phyloP scores from a whole-genome alignment of 208 protist genomes.

The Paratrypanosoma confusum region DNA sequence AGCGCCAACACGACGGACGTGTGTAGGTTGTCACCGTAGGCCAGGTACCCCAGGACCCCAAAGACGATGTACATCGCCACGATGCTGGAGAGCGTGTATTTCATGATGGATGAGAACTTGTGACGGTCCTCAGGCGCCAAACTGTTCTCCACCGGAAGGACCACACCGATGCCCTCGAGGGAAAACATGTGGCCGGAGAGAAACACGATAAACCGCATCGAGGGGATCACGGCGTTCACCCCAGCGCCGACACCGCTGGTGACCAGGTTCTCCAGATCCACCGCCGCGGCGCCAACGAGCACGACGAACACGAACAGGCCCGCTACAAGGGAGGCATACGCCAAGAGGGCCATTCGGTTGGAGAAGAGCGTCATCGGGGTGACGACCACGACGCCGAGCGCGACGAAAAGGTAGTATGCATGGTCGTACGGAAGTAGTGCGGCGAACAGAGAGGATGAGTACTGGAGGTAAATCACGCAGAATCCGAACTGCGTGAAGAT shows the following conservation, averaged over 20 bases:
- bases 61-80: constrained; percentile 53
- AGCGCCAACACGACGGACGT: constrained; percentile 66
- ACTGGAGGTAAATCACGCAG: constrained; percentile 76
- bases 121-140: constrained; percentile 28
- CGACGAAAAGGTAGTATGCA: constrained; percentile 39
- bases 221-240: constrained; percentile 17
- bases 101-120: constrained; percentile 27
- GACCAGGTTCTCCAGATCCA: constrained; percentile 27
- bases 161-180: constrained; percentile 61
- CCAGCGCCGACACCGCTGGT: constrained; percentile 25
- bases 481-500: constrained; percentile 84
- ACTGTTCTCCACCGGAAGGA: constrained; percentile 74
- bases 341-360: constrained; percentile 37
- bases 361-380: constrained; percentile 63
- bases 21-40: constrained; percentile 46
- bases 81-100: constrained; percentile 41
- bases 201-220: constrained; percentile 45
- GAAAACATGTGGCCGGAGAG: constrained; percentile 72
- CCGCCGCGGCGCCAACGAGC: constrained; percentile 36
- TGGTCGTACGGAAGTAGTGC: constrained; percentile 15
- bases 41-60: constrained; percentile 56
- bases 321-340: constrained; percentile 53
- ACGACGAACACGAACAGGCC: constrained; percentile 39
- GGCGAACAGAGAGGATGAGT: constrained; percentile 60
- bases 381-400: constrained; percentile 31